Evolutionary conservation across 306 rosid genomes (phyloP), one percentile per base, ranked within the genome.

Genomic region (Casuarina glauca): DNA sequence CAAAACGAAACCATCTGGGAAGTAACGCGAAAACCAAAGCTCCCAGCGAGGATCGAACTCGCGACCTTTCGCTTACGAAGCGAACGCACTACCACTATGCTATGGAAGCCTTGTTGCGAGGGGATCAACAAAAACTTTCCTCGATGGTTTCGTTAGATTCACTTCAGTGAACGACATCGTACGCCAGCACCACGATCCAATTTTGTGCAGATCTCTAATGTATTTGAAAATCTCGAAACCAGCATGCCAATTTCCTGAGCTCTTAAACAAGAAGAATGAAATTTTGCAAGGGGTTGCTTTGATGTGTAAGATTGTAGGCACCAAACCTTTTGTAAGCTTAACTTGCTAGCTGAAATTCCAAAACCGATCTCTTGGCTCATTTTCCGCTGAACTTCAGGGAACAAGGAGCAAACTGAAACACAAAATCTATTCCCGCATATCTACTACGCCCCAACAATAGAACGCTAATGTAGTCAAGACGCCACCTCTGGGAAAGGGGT

Each of bases 1-100:
- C 26, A 64, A 38, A 1, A 0, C 46, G 44, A 73, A 11, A 26
- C 32, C 32, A 26, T 26, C 0, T 0, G 32, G 32, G 0, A 9
- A 51, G 55, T 4, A 70, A 42, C 38, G 9, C 5, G 11, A 9
- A 16, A 0, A 0, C 4, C 0, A 3, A 0, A 89, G 91, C 89
- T 86, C 89, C 90, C 87, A 81, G 87, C 90, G 82, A 87, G 86
- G 89, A 83, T 89, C 88, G 87, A 89, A 91, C 97, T 91, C 92
- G 82, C 86, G 89, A 91, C 91, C 89, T 89, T 87, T 83, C 86
- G 80, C 92, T 91, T 88, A 88, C 90, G 87, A 91, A 91, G 97
- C 85, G 85, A 87, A 87, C 89, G 86, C 92, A 87, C 86, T 87
- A 81, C 89, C 92, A 91, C 91, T 82, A 81, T 90, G 90, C 89